These are phyloP conservation scores for Orbilia ellipsospora DNA, from an alignment of 2,329 filamentous ascomycete species.

Conservation along the genomic window DNA sequence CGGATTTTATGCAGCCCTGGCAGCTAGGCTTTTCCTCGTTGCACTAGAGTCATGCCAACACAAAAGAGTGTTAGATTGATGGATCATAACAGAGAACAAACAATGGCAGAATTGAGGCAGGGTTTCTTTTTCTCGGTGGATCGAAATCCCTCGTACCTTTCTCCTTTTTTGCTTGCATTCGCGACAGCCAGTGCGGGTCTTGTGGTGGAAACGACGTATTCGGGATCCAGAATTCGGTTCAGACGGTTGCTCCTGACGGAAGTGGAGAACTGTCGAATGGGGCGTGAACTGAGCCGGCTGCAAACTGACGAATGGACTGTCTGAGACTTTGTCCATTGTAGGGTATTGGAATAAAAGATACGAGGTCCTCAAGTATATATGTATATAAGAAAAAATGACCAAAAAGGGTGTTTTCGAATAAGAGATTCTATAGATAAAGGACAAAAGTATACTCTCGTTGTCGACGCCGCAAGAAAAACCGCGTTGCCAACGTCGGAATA, in stretches of 20 bases:
- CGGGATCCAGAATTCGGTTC: slow-evolving; percentile 25
- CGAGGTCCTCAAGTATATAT: not conserved
- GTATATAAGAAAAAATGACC: too few relatives aligned
- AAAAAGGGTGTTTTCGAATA: too few relatives aligned
- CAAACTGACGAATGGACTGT: slow-evolving; percentile 36
- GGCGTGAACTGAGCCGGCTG: slow-evolving; percentile 35
- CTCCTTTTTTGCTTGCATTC: slow-evolving; percentile 53
- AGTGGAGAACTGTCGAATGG: slow-evolving; percentile 40
- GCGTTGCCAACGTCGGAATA: too few relatives aligned
- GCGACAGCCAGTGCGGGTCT: slow-evolving; percentile 47
- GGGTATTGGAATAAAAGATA: not conserved
- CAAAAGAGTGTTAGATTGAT: slow-evolving; percentile 13
- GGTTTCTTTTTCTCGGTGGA: not conserved
- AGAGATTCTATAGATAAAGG: too few relatives aligned
- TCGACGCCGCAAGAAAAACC: too few relatives aligned
- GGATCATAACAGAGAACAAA: not conserved
- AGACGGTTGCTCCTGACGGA: slow-evolving; percentile 37
- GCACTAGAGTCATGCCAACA: slow-evolving; percentile 23
- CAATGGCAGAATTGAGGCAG: not conserved
- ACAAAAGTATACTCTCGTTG: too few relatives aligned
- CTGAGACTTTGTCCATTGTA: slow-evolving; percentile 35
- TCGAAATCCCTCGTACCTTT: slow-evolving; percentile 30
- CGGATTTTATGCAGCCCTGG: slow-evolving; percentile 36
- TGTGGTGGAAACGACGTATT: slow-evolving; percentile 46
- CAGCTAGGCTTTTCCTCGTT: slow-evolving; percentile 50